Evolutionary conservation across 768 basidiomycete genomes (phyloP).

Genomic region (Pleurotus tuoliensis): DNA sequence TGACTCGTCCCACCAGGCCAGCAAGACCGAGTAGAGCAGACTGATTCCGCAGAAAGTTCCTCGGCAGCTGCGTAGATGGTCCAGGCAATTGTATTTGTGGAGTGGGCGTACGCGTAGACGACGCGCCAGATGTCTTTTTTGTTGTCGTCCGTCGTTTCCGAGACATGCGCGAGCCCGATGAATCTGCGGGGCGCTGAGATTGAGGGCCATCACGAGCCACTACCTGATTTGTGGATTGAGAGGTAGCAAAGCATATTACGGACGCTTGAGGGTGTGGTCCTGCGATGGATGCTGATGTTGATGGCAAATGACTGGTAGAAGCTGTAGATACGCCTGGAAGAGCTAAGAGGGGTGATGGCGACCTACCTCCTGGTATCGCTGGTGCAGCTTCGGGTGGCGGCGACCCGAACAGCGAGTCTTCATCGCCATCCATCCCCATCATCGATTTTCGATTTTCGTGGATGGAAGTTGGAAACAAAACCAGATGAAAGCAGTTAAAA

Average conservation of each 20-base stretch:
- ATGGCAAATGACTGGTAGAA: slow-evolving; percentile 61
- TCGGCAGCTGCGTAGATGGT: slow-evolving; percentile 55
- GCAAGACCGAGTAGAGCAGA: slow-evolving; percentile 68
- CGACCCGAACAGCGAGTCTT: slow-evolving; percentile 80
- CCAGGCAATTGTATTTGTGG: slow-evolving; percentile 63
- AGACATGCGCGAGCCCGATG: no score
- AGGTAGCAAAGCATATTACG: no score
- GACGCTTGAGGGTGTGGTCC: background rate
- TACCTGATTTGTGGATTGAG: no score
- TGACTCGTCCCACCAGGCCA: slow-evolving; percentile 64
- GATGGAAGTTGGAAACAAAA: no score
- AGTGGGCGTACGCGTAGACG: slow-evolving; percentile 42
- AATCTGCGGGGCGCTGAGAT: no score
- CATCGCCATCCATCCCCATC: slow-evolving; percentile 34
- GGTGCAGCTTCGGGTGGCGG: slow-evolving; percentile 61
- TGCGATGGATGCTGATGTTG: slow-evolving; percentile 29
- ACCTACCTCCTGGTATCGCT: slow-evolving; percentile 56
- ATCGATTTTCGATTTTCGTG: no score
- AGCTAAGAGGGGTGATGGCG: slow-evolving; percentile 57
- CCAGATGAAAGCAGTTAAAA: no score
- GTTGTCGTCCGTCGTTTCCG: slow-evolving; percentile 12
- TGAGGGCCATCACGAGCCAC: no score
- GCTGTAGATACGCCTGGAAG: slow-evolving; percentile 43
- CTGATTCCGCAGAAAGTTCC: slow-evolving; percentile 72
- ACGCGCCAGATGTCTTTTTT: slow-evolving; percentile 26